These are phyloP conservation scores for Furcasterigmium sp. DNA, from an alignment of 2,329 filamentous ascomycete species.

Conservation along the genomic window DNA sequence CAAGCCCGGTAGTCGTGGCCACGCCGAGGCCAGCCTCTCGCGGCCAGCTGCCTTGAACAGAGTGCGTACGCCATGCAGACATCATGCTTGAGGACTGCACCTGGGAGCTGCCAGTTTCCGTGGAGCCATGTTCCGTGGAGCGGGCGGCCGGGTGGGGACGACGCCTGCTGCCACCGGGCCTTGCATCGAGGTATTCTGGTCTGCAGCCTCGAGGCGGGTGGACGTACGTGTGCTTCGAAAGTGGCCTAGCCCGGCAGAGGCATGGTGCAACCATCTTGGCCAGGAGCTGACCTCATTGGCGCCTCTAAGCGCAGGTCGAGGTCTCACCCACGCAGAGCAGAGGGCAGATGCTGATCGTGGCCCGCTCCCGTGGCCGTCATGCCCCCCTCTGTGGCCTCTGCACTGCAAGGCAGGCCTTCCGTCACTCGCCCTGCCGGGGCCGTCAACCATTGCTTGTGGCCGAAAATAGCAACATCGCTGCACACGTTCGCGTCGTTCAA, in stretches of 20 bases:
- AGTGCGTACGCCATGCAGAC: too few relatives aligned
- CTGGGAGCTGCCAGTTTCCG: too few relatives aligned
- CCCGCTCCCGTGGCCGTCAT: slow-evolving; percentile 3
- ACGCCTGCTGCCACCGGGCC: neutral
- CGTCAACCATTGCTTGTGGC: slow-evolving; percentile 7
- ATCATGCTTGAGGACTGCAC: too few relatives aligned
- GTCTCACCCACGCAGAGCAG: slow-evolving; percentile 9
- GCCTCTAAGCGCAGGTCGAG: slow-evolving; percentile 37
- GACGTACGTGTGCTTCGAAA: slow-evolving; percentile 3
- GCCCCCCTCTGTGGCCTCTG: neutral
- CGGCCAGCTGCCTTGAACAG: too few relatives aligned
- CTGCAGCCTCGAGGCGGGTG: neutral
- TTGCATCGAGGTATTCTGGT: neutral
- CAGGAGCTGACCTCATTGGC: slow-evolving; percentile 36
- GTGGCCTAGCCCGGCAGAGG: slow-evolving; percentile 11
- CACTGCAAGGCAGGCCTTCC: too few relatives aligned
- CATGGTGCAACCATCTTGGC: slow-evolving; percentile 9
- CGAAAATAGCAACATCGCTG: slow-evolving; percentile 13
- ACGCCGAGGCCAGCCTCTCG: too few relatives aligned
- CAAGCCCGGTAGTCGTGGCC: too few relatives aligned
- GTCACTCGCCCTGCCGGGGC: neutral
- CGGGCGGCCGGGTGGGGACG: too few relatives aligned
- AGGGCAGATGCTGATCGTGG: slow-evolving; percentile 1
- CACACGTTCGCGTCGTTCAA: slow-evolving; percentile 9
- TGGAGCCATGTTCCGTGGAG: too few relatives aligned